Conservation (phyloP, 2,329 filamentous ascomycete species). For the Arthrobotrys iridis region DNA sequence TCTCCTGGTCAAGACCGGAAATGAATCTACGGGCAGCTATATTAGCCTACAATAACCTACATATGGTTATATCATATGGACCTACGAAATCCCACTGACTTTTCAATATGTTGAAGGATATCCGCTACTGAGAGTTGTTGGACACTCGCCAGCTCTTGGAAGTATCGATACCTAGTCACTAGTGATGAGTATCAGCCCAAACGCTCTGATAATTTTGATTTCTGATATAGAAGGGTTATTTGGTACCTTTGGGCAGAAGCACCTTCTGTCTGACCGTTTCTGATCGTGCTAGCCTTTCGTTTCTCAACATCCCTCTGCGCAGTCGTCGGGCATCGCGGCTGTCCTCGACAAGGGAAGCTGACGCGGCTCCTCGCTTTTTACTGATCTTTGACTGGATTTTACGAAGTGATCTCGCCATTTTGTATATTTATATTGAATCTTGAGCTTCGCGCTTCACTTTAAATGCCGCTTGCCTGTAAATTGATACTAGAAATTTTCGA, state of each 20-base stretch:
- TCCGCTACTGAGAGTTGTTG: constrained; percentile 12
- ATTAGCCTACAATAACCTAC: no score
- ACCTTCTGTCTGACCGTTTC: constrained; percentile 25
- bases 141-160: constrained; percentile 17
- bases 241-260: constrained; percentile 40
- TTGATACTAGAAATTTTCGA: no score
- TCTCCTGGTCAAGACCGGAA: constrained; percentile 31
- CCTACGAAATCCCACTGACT: neutral
- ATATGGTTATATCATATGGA: no score
- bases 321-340: constrained; percentile 41
- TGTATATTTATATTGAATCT: neutral
- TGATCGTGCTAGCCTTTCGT: constrained; percentile 31
- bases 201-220: neutral
- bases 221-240: neutral
- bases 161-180: constrained; percentile 42
- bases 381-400: constrained; percentile 48
- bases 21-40: constrained; percentile 5
- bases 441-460: no score
- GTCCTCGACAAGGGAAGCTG: constrained; percentile 41
- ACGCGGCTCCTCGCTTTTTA: constrained; percentile 35
- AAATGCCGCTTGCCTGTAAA: no score
- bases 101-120: constrained; percentile 28
- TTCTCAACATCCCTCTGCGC: constrained; percentile 37
- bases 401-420: constrained; percentile 40
- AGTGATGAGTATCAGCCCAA: neutral